Conservation (phyloP, 202 grass and related monocot genomes). For the Zizania palustris region DNA sequence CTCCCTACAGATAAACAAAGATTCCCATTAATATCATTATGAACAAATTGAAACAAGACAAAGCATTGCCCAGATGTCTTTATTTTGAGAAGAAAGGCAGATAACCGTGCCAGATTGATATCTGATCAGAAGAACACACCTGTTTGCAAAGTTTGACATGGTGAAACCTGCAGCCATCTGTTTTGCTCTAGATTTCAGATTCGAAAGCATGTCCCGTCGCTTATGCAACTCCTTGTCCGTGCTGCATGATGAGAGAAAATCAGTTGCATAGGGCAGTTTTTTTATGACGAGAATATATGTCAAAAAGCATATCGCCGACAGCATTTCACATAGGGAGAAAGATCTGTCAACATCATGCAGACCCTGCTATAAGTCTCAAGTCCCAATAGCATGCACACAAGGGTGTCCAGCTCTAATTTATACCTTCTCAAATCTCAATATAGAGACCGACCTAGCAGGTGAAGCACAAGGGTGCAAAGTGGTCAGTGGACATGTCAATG, state of each 20-base stretch:
- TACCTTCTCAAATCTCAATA: neutral
- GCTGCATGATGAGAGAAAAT: conserved; percentile 37
- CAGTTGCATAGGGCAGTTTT: neutral
- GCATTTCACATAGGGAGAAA: neutral
- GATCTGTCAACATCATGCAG: neutral
- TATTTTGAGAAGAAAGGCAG: neutral
- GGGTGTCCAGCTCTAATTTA: neutral
- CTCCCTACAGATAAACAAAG: conserved; percentile 53
- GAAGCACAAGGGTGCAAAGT: neutral
- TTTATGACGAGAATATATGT: neutral
- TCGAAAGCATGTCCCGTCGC: conserved; percentile 67
- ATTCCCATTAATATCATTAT: neutral
- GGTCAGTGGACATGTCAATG: neutral
- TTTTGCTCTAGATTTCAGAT: conserved; percentile 74
- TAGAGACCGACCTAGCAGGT: neutral
- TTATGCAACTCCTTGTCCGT: conserved; percentile 80
- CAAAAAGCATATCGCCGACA: neutral
- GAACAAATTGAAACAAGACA: conserved; percentile 7
- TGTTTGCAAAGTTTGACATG: conserved; percentile 76
- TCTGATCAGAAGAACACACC: conserved; percentile 45
- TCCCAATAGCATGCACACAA: neutral
- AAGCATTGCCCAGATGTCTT: neutral
- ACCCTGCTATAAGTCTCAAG: neutral
- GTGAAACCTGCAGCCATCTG: conserved; percentile 76
- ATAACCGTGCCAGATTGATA: neutral